phyloP scores from a whole-genome alignment of 768 basidiomycete species.

The Termitomyces sp. region DNA sequence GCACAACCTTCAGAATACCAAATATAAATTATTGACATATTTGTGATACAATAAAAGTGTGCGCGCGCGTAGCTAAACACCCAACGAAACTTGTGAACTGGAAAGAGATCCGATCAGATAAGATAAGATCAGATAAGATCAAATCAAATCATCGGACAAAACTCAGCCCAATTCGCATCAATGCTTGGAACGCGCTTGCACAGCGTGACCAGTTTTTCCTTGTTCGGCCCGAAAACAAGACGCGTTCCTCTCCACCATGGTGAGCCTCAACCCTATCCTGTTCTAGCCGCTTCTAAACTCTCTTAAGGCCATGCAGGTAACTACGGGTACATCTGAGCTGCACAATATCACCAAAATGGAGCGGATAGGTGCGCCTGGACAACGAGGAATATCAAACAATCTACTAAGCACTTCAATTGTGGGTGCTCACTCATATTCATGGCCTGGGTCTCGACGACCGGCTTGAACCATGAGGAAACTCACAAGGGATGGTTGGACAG shows the following conservation, averaged over 20 bases:
- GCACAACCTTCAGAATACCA: no score
- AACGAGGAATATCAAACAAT: background rate
- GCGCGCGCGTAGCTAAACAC: no score
- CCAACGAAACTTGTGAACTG: no score
- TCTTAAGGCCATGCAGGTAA: slow-evolving; percentile 54
- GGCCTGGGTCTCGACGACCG: slow-evolving; percentile 91
- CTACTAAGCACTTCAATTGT: slow-evolving; percentile 10
- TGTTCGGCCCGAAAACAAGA: slow-evolving; percentile 9
- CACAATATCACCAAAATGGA: slow-evolving; percentile 91
- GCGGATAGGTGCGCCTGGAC: slow-evolving; percentile 63
- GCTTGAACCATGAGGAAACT: slow-evolving; percentile 82
- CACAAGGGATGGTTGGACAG: slow-evolving; percentile 98
- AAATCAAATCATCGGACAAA: no score
- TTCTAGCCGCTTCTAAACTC: background rate
- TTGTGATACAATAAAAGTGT: no score
- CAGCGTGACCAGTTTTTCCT: background rate
- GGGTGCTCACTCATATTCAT: slow-evolving; percentile 93
- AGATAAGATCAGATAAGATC: no score
- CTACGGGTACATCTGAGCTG: slow-evolving; percentile 72
- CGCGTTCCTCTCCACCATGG: slow-evolving; percentile 5
- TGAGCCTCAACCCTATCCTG: background rate
- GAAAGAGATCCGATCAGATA: no score
- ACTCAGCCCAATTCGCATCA: no score
- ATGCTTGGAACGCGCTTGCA: no score
- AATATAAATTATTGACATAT: no score